These are phyloP conservation scores for Glycine tomentella DNA, from an alignment of 306 rosid species.

Conservation along the genomic window DNA sequence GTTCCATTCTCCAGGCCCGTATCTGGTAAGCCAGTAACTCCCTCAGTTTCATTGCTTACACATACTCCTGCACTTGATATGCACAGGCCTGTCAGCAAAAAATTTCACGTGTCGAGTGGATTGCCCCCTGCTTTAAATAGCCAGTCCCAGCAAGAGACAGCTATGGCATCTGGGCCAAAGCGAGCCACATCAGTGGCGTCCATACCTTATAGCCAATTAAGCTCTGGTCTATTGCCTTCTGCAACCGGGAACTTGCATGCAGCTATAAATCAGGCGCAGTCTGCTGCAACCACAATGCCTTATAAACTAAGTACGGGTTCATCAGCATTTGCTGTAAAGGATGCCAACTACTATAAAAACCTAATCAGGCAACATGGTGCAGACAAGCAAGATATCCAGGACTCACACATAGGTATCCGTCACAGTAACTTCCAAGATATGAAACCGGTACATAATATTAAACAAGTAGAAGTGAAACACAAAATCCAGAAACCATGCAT, in stretches of 20 bases:
- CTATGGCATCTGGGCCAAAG: slow-evolving; percentile 44
- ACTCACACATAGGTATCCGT: slow-evolving; percentile 53
- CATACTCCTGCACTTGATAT: slow-evolving; percentile 36
- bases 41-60: slow-evolving; percentile 20
- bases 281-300: slow-evolving; percentile 41
- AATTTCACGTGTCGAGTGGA: slow-evolving; percentile 40
- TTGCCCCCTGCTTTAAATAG: slow-evolving; percentile 35
- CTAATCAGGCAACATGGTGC: slow-evolving; percentile 71
- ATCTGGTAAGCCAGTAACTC: slow-evolving; percentile 32
- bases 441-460: slow-evolving; percentile 52
- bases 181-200: slow-evolving; percentile 34
- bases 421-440: slow-evolving; percentile 51
- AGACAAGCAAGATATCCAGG: slow-evolving; percentile 54
- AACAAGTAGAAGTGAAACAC: slow-evolving; percentile 52
- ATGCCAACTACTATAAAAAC: slow-evolving; percentile 71
- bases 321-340: slow-evolving; percentile 52
- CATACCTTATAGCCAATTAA: slow-evolving; percentile 28
- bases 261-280: slow-evolving; percentile 39
- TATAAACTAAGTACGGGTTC: slow-evolving; percentile 43
- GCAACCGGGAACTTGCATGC: slow-evolving; percentile 35
- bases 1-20: slow-evolving; percentile 38
- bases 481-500: slow-evolving; percentile 67
- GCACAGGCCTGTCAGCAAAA: slow-evolving; percentile 37
- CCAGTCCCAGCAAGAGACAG: slow-evolving; percentile 42
- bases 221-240: slow-evolving; percentile 19